Base-by-base conservation (phyloP, 495 filamentous ascomycete species). In the Lepidopterella palustris region DNA sequence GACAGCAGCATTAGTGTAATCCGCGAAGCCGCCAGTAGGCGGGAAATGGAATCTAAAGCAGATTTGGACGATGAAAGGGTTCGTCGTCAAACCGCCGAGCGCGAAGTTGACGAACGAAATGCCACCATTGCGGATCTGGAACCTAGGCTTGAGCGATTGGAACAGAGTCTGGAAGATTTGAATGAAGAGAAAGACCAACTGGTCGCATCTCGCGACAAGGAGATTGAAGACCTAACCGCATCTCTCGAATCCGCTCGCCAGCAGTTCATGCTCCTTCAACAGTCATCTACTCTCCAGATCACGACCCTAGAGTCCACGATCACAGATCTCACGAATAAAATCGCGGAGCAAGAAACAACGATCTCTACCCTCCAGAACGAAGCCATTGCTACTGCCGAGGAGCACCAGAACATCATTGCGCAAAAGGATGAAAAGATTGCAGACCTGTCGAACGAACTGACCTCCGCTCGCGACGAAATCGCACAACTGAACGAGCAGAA, bases 1-100 rank as follows among this genome's bases (percentile, higher is more conserved):
- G 66, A 63, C 3, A 4, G 57, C 24, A 25, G 55, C 25, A 63
- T 74, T 49, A 58, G 53, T 24, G 31, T 63, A 6, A 27, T 73
- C 1, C 49, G 71, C 45, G 24, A 57, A 6, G 56, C 53, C 10
- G 55, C 57, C 3, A 61, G 65, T 3, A 63, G 57, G 6, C 63
- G 54, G 11, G 59, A 70, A n/a, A 47, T 24, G 23, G 45, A 55
- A 5, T 47, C 26, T 21, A 25, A 58, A 24, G 53, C 26, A n/a
- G 29, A 18, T 3, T 39, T 69, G 9, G 29, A 40, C 3, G 29
- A 26, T 13, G 63, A 66, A 50, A 60, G 27, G 0, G 29, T 29
- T n/a, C 60, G 21, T 1, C 63, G 60, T 1, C 20, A 58, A 20
- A 49, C 0, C 10, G 55, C 53, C 8, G 66, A 66, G n/a, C 21